Evolutionary conservation across 495 filamentous ascomycete species (phyloP).

Genomic region (Podospora bellae-mahoneyi): DNA sequence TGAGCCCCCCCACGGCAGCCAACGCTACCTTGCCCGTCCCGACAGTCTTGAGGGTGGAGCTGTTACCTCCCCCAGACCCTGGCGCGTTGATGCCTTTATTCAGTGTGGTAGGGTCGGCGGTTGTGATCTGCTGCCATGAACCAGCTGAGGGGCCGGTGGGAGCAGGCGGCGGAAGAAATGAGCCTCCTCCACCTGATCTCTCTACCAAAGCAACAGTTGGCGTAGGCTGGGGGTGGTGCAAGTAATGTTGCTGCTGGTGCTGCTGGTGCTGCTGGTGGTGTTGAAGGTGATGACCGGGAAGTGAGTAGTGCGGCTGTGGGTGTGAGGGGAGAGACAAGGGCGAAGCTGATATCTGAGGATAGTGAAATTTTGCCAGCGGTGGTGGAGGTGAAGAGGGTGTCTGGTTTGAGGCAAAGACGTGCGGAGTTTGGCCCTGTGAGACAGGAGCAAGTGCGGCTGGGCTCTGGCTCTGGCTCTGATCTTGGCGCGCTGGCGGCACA

Average conservation of each 20-base stretch:
- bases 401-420: neutral
- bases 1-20: conserved; percentile 3
- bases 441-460: neutral
- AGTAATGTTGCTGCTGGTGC: neutral
- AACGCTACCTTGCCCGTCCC: neutral
- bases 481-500: too few relatives aligned
- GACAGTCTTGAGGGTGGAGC: neutral
- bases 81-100: neutral
- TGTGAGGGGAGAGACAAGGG: too few relatives aligned
- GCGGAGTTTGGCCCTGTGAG: neutral
- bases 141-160: neutral
- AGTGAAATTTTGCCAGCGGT: neutral
- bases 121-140: neutral
- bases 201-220: neutral
- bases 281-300: neutral
- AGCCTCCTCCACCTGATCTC: neutral
- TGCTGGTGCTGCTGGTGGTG: neutral
- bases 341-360: neutral
- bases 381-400: neutral
- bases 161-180: neutral
- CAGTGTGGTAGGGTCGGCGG: neutral
- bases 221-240: neutral
- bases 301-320: neutral
- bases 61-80: neutral
- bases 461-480: neutral